These are phyloP conservation scores for Lentithecium fluviatile DNA, from an alignment of 495 filamentous ascomycete genomes.

Conservation along the genomic window DNA sequence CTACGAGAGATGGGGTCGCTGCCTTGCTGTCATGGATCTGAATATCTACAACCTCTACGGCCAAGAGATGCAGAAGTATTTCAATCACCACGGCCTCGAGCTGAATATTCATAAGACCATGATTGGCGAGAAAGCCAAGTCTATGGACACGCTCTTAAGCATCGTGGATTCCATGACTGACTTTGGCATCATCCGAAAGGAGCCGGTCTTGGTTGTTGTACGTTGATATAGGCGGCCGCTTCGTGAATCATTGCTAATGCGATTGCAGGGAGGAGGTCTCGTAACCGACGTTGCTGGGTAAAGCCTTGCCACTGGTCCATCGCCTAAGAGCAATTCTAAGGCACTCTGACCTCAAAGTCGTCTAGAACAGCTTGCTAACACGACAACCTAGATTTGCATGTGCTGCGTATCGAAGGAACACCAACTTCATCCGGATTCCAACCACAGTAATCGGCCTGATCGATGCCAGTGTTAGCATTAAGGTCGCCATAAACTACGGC, in stretches of 20 bases:
- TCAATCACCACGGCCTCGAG: slow-evolving; percentile 52
- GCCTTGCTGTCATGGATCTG: slow-evolving; percentile 59
- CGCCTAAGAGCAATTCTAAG: slow-evolving; percentile 44
- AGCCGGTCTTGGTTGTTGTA: slow-evolving; percentile 34
- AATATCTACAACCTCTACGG: slow-evolving; percentile 63
- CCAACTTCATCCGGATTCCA: slow-evolving; percentile 53
- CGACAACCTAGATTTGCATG: slow-evolving; percentile 54
- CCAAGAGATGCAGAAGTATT: slow-evolving; percentile 57
- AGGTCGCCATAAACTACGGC: slow-evolving; percentile 65
- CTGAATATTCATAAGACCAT: slow-evolving; percentile 62
- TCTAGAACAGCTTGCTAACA: background rate
- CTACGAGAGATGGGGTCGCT: slow-evolving; percentile 58
- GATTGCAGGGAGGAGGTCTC: slow-evolving; percentile 54
- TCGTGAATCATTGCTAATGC: background rate
- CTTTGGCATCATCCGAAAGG: slow-evolving; percentile 63
- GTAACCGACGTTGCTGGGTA: slow-evolving; percentile 66
- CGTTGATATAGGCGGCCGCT: background rate
- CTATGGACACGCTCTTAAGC: slow-evolving; percentile 57
- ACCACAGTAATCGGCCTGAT: slow-evolving; percentile 67
- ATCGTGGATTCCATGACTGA: slow-evolving; percentile 65
- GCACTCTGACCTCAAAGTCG: slow-evolving; percentile 42
- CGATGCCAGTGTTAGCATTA: slow-evolving; percentile 65
- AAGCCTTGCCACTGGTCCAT: slow-evolving; percentile 39
- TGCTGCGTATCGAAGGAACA: slow-evolving; percentile 45
- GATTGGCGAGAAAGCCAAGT: slow-evolving; percentile 66